Percentiles rank a stretch among this genome's conserved stretches.
Evolutionary conservation across 345 rosid species (phyloP).

Genomic region (Hibiscus tridactylites): DNA sequence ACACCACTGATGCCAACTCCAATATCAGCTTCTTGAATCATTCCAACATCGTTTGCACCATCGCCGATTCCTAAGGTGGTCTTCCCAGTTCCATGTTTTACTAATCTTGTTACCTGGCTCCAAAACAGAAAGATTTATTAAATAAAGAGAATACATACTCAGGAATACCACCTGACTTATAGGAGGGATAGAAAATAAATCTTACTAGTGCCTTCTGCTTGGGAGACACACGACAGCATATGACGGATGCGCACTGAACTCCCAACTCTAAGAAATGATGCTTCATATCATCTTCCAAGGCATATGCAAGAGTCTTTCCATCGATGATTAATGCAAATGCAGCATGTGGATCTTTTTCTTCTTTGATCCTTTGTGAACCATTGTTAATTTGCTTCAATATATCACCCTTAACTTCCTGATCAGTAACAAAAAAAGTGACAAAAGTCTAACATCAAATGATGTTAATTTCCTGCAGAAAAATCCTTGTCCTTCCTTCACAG

Average conservation of each 20-base stretch:
- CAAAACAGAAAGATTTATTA: not conserved
- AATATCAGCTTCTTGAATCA: conserved; percentile 99
- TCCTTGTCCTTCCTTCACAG: conserved; percentile 6
- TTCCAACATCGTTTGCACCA: conserved; percentile 99
- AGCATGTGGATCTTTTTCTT: conserved; percentile 16
- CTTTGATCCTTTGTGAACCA: conserved; percentile 73
- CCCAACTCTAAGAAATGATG: conserved; percentile 75
- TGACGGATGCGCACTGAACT: conserved; percentile 90
- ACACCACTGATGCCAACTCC: conserved; percentile 98
- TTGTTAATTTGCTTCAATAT: conserved; percentile 71
- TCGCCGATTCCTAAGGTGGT: conserved; percentile 94
- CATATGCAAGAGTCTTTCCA: conserved; percentile 46
- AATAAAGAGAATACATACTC: conserved; percentile 3
- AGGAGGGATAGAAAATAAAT: not conserved
- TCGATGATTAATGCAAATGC: no score
- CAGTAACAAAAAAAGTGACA: conserved; percentile 16
- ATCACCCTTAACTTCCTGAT: conserved; percentile 64
- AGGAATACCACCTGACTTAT: not conserved
- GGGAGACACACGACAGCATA: conserved; percentile 98
- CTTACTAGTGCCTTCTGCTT: conserved; percentile 93
- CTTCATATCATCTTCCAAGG: conserved; percentile 84
- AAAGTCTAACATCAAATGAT: conserved; percentile 16
- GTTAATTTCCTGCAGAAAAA: conserved; percentile 14
- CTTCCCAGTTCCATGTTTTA: conserved; percentile 83
- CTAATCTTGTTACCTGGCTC: conserved; percentile 74